Base-by-base conservation (phyloP, 169 alveolate genomes). In the Plasmodium berghei region DNA sequence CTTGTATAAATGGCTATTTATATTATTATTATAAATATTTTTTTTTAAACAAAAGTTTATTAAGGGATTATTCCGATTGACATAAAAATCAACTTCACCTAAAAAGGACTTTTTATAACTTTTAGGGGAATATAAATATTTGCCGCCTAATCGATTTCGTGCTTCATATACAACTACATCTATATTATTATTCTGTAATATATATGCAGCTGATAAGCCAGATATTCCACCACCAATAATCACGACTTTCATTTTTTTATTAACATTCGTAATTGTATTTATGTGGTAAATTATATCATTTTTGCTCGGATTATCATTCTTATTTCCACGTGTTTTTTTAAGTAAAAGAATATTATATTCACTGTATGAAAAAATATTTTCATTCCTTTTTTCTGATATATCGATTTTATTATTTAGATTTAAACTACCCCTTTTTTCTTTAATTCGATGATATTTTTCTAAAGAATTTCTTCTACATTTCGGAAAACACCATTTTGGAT, bases 151-250 rank as follows among this genome's bases (percentile, higher is more conserved):
- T 67, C 90, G 1, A 61, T 69, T 83, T 16, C 90, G 22, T 26
- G 90, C 90, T 67, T 83, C 90, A 56, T 83, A 83, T 18, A 83
- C 52, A 6, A 72, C 69, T 9, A 83, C 85, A 34, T 83, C 90
- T 0, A 83, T 59, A 56, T 83, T 66, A 69, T 83, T 55, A n/a
- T 49, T 83, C 22, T 56, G 61, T 12, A 83, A n/a, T 1, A 83
- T 71, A 45, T 83, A 83, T 67, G 90, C 90, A 52, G 90, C 90
- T 24, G 90, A 46, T 12, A 83, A 64, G 5, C 90, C 90, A 1
- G 90, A 52, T 6, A 83, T 6, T 1, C 90, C 90, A 42, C 85
- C 90, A 42, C 90, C 90, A 3, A 83, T 58, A 55, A 83, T 83
- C 8, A 58, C 90, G 4, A 83, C 90, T 20, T 69, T 66, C 24